These are phyloP conservation scores for Carex arenaria DNA, from an alignment of 202 grass and related monocot species.

Conservation along the genomic window DNA sequence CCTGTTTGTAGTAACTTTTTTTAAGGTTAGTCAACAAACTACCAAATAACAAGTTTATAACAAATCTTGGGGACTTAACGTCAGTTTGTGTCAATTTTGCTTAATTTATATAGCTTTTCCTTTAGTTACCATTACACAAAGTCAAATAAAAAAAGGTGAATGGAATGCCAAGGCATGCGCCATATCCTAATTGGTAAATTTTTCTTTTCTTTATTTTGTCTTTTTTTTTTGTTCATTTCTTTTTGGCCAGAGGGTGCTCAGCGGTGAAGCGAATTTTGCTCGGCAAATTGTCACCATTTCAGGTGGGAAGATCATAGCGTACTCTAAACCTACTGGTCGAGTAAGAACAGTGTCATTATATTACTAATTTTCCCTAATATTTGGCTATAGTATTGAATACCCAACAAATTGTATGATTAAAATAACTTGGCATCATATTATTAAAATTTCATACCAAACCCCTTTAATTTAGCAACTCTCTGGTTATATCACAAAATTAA, in stretches of 20 bases:
- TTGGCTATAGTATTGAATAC: background rate
- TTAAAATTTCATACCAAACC: background rate
- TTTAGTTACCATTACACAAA: background rate
- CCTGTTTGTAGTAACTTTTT: background rate
- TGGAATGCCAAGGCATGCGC: background rate
- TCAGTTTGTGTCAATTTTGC: background rate
- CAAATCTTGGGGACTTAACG: background rate
- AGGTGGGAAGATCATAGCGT: slow-evolving; percentile 72
- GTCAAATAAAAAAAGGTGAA: background rate
- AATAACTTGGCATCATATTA: background rate
- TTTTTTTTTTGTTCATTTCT: background rate
- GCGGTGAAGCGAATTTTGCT: slow-evolving; percentile 59
- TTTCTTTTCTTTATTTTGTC: background rate
- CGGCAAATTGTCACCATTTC: slow-evolving; percentile 87
- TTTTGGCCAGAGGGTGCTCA: slow-evolving; percentile 61
- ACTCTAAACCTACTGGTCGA: slow-evolving; percentile 41
- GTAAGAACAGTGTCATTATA: background rate
- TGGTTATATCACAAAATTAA: background rate
- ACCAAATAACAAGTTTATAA: background rate
- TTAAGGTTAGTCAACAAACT: background rate
- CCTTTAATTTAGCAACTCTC: background rate
- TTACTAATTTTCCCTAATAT: background rate
- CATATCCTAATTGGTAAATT: background rate
- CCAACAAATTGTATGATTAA: background rate
- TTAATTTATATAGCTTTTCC: background rate